These are phyloP conservation scores for Lolium multiflorum DNA, from an alignment of 176 grass and related monocot species.

Conservation along the genomic window DNA sequence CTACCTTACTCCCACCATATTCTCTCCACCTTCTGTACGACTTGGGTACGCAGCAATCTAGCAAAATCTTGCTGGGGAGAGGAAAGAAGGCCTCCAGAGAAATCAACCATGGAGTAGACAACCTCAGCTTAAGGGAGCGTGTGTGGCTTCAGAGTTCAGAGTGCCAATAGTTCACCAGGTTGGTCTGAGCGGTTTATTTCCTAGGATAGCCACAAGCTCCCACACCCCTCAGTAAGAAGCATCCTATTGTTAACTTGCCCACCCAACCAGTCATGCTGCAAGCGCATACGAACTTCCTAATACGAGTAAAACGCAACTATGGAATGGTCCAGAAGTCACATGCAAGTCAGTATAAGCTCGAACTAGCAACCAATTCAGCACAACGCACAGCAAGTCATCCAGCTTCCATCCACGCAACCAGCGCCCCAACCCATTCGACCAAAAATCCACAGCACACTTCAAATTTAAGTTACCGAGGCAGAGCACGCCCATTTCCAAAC, in stretches of 20 bases:
- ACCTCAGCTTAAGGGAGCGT: not conserved
- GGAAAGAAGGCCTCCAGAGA: not conserved
- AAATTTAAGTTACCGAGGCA: not conserved
- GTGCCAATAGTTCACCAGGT: not conserved
- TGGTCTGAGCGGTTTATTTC: not conserved
- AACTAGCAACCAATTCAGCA: not conserved
- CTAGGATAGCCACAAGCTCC: not conserved
- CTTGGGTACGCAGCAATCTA: not conserved
- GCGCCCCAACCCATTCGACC: conserved; percentile 12
- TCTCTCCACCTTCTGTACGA: not conserved
- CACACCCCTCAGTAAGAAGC: not conserved
- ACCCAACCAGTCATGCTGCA: not conserved
- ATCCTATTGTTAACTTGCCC: not conserved
- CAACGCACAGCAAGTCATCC: conserved; percentile 21
- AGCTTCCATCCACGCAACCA: not conserved
- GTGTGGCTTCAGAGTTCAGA: not conserved
- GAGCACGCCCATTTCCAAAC: conserved; percentile 30
- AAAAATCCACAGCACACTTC: not conserved
- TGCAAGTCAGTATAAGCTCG: not conserved
- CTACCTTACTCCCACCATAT: not conserved
- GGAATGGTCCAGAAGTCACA: not conserved
- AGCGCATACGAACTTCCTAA: not conserved
- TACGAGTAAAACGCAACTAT: not conserved
- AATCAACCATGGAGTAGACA: not conserved
- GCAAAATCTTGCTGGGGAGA: not conserved